A percentile compares a stretch with the other conserved stretches of the same genome.
phyloP scores from a whole-genome alignment of 2,329 filamentous ascomycete genomes.

The Macrophomina tecta region DNA sequence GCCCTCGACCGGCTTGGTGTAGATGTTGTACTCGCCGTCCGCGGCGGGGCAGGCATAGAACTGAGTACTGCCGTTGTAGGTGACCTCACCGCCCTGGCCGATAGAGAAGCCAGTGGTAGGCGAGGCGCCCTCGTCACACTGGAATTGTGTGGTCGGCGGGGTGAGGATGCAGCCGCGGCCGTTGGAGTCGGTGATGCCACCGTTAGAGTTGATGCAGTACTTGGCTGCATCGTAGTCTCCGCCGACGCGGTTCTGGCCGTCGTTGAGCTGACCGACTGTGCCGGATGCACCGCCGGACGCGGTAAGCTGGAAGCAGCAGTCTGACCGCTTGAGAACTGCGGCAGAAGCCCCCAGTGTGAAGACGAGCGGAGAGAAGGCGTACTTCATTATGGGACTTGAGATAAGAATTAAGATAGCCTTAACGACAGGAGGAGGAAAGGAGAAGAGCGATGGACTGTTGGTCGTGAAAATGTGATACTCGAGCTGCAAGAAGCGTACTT shows the following conservation, averaged over 20 bases:
- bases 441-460: conserved; percentile 19
- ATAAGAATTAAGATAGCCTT: neutral
- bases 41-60: conserved; percentile 69
- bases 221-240: conserved; percentile 54
- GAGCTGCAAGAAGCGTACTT: conserved; percentile 1
- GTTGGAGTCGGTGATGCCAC: conserved; percentile 59
- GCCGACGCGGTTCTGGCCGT: conserved; percentile 68
- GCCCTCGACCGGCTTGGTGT: conserved; percentile 49
- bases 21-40: conserved; percentile 63
- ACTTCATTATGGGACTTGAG: conserved; percentile 33
- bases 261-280: conserved; percentile 63
- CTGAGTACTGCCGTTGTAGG: conserved; percentile 56
- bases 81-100: conserved; percentile 58
- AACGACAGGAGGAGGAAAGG: neutral
- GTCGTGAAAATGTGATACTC: conserved; percentile 10
- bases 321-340: conserved; percentile 27
- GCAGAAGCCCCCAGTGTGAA: conserved; percentile 34
- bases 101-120: conserved; percentile 64
- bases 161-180: conserved; percentile 70
- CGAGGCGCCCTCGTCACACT: conserved; percentile 63
- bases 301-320: conserved; percentile 59
- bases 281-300: conserved; percentile 58
- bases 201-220: conserved; percentile 60
- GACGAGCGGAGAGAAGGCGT: conserved; percentile 31
- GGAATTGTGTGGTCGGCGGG: conserved; percentile 63